Percentiles rank a stretch among this genome's conserved stretches.
These are phyloP conservation scores for Peterozyma xylosa DNA, from an alignment of 805 yeast genomes.

Conservation along the genomic window DNA sequence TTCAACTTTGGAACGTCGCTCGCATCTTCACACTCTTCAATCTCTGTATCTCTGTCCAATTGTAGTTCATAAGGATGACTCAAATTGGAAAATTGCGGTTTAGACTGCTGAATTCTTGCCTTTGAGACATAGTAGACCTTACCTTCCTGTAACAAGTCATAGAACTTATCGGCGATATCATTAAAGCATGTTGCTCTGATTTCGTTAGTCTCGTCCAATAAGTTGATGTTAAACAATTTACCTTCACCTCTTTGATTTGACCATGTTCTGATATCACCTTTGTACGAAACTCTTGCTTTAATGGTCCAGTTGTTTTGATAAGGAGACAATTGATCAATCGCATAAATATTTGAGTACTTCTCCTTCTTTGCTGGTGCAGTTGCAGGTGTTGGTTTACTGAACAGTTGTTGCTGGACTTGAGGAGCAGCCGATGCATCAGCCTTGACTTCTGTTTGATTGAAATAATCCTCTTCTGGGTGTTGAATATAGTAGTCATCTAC, in stretches of 20 bases:
- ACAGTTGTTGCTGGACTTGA: constrained; percentile 16
- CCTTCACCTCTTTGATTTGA: constrained; percentile 84
- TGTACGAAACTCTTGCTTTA: constrained; percentile 84
- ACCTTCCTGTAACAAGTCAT: constrained; percentile 76
- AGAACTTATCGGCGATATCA: constrained; percentile 74
- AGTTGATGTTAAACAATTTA: constrained; percentile 78
- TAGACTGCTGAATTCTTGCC: constrained; percentile 75
- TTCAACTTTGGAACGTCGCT: constrained; percentile 69
- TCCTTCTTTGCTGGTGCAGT: constrained; percentile 7
- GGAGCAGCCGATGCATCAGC: constrained; percentile 11
- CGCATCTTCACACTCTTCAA: constrained; percentile 57
- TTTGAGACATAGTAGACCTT: constrained; percentile 79
- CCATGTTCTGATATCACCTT: constrained; percentile 85
- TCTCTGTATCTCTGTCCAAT: constrained; percentile 70
- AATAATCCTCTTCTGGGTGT: constrained; percentile 47
- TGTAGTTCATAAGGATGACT: constrained; percentile 83
- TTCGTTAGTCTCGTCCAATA: constrained; percentile 92
- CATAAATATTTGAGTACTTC: constrained; percentile 39
- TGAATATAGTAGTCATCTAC: constrained; percentile 51
- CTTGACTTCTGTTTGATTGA: constrained; percentile 1
- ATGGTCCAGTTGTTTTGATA: constrained; percentile 89
- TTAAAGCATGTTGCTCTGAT: constrained; percentile 93
- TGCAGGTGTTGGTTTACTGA: too few species aligned
- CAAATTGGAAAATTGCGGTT: constrained; percentile 77
- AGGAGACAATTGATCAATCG: constrained; percentile 86